A percentile compares a stretch with the other conserved stretches of the same genome.
Evolutionary conservation across 2,329 filamentous ascomycete species (phyloP).

Genomic region (Ophiosphaerella korrae): DNA sequence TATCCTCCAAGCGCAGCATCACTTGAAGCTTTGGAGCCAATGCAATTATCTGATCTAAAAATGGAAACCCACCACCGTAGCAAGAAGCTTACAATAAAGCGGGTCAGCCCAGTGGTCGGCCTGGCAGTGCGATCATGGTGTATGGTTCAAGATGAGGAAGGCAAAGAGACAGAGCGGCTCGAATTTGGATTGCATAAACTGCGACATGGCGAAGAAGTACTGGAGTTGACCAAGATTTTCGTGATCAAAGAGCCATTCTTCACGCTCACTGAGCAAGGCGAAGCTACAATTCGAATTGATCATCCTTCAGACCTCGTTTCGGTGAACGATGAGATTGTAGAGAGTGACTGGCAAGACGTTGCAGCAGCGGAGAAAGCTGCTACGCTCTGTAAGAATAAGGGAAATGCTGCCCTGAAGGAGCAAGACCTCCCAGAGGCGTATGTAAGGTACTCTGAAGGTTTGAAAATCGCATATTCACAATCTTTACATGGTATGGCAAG

Average conservation of each 20-base stretch:
- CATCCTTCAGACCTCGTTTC: slow-evolving; percentile 58
- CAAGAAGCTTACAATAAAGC: slow-evolving; percentile 41
- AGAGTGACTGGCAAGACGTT: slow-evolving; percentile 28
- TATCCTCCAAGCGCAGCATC: slow-evolving; percentile 29
- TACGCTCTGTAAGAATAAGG: slow-evolving; percentile 41
- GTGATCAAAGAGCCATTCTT: slow-evolving; percentile 63
- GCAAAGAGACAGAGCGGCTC: slow-evolving; percentile 41
- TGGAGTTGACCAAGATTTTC: slow-evolving; percentile 44
- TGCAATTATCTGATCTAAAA: slow-evolving; percentile 42
- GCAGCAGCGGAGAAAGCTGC: slow-evolving; percentile 38
- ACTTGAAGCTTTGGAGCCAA: slow-evolving; percentile 22
- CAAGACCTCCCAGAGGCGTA: slow-evolving; percentile 46
- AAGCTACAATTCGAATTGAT: slow-evolving; percentile 57
- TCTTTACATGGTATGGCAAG: slow-evolving; percentile 25
- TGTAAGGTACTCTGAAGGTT: slow-evolving; percentile 39
- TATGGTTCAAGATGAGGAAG: slow-evolving; percentile 43
- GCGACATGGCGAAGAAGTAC: slow-evolving; percentile 37
- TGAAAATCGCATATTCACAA: slow-evolving; percentile 27
- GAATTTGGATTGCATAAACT: slow-evolving; percentile 34
- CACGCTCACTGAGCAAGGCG: slow-evolving; percentile 48
- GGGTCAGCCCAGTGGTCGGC: slow-evolving; percentile 33
- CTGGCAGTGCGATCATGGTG: slow-evolving; percentile 42
- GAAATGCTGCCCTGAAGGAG: slow-evolving; percentile 39
- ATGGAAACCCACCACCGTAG: slow-evolving; percentile 51
- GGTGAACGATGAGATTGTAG: slow-evolving; percentile 43